Evolutionary conservation across 2,329 filamentous ascomycete genomes (phyloP).

Genomic region (Acarospora socialis): DNA sequence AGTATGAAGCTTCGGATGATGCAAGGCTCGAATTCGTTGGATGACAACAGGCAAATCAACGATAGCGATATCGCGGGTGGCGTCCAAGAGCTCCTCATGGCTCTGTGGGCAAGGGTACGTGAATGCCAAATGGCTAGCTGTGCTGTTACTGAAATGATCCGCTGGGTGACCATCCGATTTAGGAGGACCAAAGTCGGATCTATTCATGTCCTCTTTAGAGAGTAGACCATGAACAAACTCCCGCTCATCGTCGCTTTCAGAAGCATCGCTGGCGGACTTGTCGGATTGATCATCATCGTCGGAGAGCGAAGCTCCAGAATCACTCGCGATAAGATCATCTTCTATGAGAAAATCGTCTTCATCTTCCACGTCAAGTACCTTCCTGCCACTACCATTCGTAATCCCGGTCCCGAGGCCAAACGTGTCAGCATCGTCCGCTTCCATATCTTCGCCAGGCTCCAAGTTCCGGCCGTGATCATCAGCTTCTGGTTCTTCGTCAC

Average conservation of each 20-base stretch:
- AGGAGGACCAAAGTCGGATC: slow-evolving; percentile 36
- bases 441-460: slow-evolving; percentile 26
- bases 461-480: slow-evolving; percentile 25
- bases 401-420: slow-evolving; percentile 39
- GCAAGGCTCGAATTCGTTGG: slow-evolving; percentile 79
- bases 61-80: slow-evolving; percentile 46
- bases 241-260: slow-evolving; percentile 44
- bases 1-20: slow-evolving; percentile 73
- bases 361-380: slow-evolving; percentile 60
- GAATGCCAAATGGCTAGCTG: slow-evolving; percentile 53
- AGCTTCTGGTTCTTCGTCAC: slow-evolving; percentile 47
- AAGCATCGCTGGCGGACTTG: slow-evolving; percentile 38
- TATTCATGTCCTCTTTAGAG: slow-evolving; percentile 41
- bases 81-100: slow-evolving; percentile 56
- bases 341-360: slow-evolving; percentile 91
- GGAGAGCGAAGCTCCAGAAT: slow-evolving; percentile 40
- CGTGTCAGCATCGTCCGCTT: slow-evolving; percentile 45
- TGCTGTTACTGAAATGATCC: slow-evolving; percentile 28
- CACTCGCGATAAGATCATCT: slow-evolving; percentile 72
- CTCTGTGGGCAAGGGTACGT: slow-evolving; percentile 75
- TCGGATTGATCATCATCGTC: slow-evolving; percentile 26
- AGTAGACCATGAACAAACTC: slow-evolving; percentile 60
- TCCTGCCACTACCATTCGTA: slow-evolving; percentile 38
- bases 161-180: slow-evolving; percentile 30
- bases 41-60: slow-evolving; percentile 63